These are phyloP conservation scores for Suhomyces sp. DNA, from an alignment of 805 yeast species.

Conservation along the genomic window DNA sequence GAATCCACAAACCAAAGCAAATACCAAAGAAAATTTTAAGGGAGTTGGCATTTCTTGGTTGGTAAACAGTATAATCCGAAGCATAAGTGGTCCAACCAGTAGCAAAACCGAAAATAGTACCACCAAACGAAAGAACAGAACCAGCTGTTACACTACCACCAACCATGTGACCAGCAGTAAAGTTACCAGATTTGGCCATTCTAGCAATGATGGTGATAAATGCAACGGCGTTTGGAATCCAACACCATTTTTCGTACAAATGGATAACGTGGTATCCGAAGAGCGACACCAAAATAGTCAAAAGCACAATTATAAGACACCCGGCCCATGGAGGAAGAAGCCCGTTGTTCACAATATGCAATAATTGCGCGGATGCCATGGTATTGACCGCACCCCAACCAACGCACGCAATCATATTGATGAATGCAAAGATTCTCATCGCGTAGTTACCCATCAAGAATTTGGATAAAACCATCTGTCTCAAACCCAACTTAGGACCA, in stretches of 20 bases:
- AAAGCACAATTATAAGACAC: slow-evolving; percentile 64
- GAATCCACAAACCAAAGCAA: slow-evolving; percentile 59
- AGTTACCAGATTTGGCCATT: slow-evolving; percentile 63
- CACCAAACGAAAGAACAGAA: slow-evolving; percentile 74
- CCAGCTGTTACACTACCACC: slow-evolving; percentile 73
- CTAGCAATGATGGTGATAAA: slow-evolving; percentile 79
- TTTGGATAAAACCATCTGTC: slow-evolving; percentile 83
- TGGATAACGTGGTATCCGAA: slow-evolving; percentile 86
- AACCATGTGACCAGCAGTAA: slow-evolving; percentile 35
- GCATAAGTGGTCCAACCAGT: slow-evolving; percentile 95
- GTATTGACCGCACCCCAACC: slow-evolving; percentile 97
- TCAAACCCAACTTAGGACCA: slow-evolving; percentile 80
- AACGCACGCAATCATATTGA: slow-evolving; percentile 81
- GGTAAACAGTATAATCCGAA: slow-evolving; percentile 87
- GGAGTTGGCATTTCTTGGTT: slow-evolving; percentile 62
- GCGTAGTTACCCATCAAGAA: slow-evolving; percentile 73
- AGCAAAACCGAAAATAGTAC: slow-evolving; percentile 81
- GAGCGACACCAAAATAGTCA: slow-evolving; percentile 70
- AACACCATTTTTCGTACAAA: slow-evolving; percentile 75
- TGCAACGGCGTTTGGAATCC: slow-evolving; percentile 77
- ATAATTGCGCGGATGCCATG: slow-evolving; percentile 81
- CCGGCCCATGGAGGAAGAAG: slow-evolving; percentile 89
- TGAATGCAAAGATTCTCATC: slow-evolving; percentile 70
- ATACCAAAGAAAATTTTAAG: slow-evolving; percentile 62
- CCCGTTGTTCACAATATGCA: slow-evolving; percentile 68